These are phyloP conservation scores for Waitea zeae DNA, from an alignment of 1,284 basidiomycete species.

Conservation along the genomic window DNA sequence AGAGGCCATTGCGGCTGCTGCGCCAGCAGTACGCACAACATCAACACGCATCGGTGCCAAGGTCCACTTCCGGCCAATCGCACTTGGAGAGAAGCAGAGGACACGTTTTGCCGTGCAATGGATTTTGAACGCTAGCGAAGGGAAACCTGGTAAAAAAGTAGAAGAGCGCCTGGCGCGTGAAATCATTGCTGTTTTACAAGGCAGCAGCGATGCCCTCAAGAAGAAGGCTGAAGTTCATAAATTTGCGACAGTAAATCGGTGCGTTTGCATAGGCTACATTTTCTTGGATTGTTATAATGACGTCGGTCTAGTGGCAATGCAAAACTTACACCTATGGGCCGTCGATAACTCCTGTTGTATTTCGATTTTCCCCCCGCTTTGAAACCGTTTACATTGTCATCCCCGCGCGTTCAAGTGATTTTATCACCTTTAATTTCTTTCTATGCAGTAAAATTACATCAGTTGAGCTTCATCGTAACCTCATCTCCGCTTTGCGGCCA, in stretches of 20 bases:
- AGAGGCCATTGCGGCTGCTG: conserved; percentile 42
- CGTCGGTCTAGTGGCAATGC: too few relatives aligned
- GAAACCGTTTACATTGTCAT: too few relatives aligned
- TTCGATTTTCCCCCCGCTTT: too few relatives aligned
- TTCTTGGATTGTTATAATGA: too few relatives aligned
- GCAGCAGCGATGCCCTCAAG: conserved; percentile 33
- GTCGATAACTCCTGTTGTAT: too few relatives aligned
- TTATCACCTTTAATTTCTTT: too few relatives aligned
- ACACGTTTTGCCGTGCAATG: conserved; percentile 46
- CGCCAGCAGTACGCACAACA: conserved; percentile 46
- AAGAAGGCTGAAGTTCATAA: conserved; percentile 49
- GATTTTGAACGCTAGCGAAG: conserved; percentile 44
- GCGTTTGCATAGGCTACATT: too few relatives aligned
- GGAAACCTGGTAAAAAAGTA: conserved; percentile 28
- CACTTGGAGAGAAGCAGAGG: conserved; percentile 66
- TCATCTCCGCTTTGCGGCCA: too few relatives aligned
- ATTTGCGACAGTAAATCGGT: conserved; percentile 71
- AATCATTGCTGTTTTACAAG: conserved; percentile 49
- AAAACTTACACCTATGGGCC: too few relatives aligned
- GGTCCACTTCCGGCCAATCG: conserved; percentile 41
- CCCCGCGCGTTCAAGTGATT: too few relatives aligned
- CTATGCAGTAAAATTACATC: too few relatives aligned
- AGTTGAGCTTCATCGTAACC: too few relatives aligned
- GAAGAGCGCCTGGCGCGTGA: conserved; percentile 63
- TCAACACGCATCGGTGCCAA: conserved; percentile 42